These are phyloP conservation scores for Pseudogymnoascus sp. DNA, from an alignment of 2,329 filamentous ascomycete genomes.

Conservation along the genomic window DNA sequence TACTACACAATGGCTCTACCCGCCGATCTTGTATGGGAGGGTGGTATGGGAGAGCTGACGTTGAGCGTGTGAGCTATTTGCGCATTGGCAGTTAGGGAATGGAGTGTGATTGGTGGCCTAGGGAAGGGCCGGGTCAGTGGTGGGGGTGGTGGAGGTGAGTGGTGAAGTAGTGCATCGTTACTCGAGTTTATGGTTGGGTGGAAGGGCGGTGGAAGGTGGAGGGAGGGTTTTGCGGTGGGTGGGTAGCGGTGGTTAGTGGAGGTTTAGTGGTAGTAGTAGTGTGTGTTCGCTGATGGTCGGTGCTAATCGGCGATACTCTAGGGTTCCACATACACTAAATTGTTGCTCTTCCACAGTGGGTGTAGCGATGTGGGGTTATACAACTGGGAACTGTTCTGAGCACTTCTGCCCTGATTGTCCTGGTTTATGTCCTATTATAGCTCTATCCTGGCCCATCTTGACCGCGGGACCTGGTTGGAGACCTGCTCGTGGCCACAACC, in stretches of 20 bases:
- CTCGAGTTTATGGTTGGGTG: background rate
- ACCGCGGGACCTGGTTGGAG: background rate
- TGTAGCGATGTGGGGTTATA: background rate
- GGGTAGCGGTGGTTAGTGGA: background rate
- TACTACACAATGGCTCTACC: conserved; percentile 4
- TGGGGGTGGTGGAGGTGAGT: background rate
- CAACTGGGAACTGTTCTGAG: background rate
- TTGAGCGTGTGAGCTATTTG: conserved; percentile 3
- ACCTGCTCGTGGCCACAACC: background rate
- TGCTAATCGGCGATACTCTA: background rate
- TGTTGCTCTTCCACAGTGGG: background rate
- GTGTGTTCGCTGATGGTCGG: background rate
- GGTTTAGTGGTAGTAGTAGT: background rate
- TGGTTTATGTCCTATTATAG: background rate
- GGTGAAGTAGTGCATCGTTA: background rate
- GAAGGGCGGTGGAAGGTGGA: background rate
- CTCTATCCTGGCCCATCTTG: background rate
- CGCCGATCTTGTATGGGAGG: background rate
- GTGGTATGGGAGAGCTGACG: conserved; percentile 2
- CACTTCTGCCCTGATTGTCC: background rate
- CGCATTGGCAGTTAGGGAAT: background rate
- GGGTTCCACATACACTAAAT: background rate
- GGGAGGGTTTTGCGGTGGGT: background rate
- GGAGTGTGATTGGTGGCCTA: background rate
- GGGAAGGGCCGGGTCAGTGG: conserved; percentile 1